Base-by-base conservation (phyloP, 805 yeast species). In the Zygosaccharomyces siamensis region DNA sequence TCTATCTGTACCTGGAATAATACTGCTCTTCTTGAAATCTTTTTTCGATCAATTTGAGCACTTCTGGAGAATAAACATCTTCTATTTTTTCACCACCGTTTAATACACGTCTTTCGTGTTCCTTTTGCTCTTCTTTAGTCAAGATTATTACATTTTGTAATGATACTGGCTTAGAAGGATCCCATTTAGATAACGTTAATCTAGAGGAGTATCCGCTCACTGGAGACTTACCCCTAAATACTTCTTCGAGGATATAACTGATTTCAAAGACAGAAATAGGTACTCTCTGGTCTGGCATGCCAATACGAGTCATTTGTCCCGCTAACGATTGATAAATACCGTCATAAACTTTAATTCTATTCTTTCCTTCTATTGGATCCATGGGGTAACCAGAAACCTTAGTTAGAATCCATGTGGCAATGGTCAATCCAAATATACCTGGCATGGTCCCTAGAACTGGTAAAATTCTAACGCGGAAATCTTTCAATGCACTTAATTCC, bases 371-470 rank as follows among this genome's bases (percentile, higher is more conserved):
- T 38, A 88, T 79, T 44, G 96, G 93, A 53, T 92, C 97, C 46
- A 84, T 80, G 21, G 95, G 93, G 64, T 93, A 93, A 1, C 93
- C 97, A 1, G 96, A 81, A 7, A 89, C 81, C 3, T 77, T 69
- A 1, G 95, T 86, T 31, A 93, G 68, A 20, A 93, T 72, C 69
- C 87, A 83, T 0, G 97, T 85, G 2, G 96, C 95, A 48, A 92
- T 78, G 0, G 96, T 80, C 42, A 93, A 75, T 1, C 98, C 99
- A 71, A 93, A 93, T 69, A 92, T 84, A 7, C 93, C 97, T 1
- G 99, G 99, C 84, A 93, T 81, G 0, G 99, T 88, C 3, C 99
- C 98, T 54, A 93, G 71, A 0, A 93, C 99, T 0, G 99, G 99
- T 48, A 93, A 74, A 41, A 93, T 92, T 58, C 99, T 76, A 8